Evolutionary conservation across 129 eudicot genomes (phyloP), one percentile per base, ranked within the genome.

Genomic region (Pittosporum tobira): DNA sequence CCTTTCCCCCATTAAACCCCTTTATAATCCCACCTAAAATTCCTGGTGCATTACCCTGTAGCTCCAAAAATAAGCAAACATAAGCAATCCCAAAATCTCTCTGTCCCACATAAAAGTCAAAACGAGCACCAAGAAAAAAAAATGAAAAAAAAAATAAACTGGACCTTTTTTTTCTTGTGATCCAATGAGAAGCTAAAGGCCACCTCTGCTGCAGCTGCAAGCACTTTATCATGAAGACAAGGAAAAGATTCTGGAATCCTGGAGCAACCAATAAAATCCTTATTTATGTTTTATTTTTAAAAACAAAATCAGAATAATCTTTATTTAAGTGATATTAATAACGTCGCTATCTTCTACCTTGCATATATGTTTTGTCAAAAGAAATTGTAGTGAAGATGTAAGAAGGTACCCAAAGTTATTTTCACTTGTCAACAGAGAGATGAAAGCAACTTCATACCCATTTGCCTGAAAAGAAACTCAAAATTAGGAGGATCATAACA

Each of bases 211-310:
- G 98, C 95, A 66, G 95, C 90, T 63, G 98, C 95, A 63, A 90
- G 83, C 64, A 83, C 98, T 80, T 86, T 79, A 78, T 90, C 98
- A 55, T 86, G 98, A 78, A 90, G 95, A 71, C 61, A 71, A 45
- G 98, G 98, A 68, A 86, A 79, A 48, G 87, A 80, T 62, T 90
- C 95, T 21, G 77, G 80, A 52, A 78, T 74, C 77, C 98, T 90
- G 60, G 57, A 63, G 57, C 16, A 61, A 69, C 24, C 25, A 51
- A 60, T 13, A 49, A 12, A 67, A 63, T 19, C 62, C 26, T 50
- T 16, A 19, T n/a, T n/a, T n/a, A n/a, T n/a, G n/a, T n/a, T n/a
- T n/a, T n/a, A n/a, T n/a, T n/a, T n/a, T n/a, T n/a, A n/a, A n/a
- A n/a, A n/a, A n/a, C n/a, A n/a, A n/a, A n/a, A n/a, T n/a, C n/a